These are phyloP conservation scores for Spathaspora passalidarum DNA, from an alignment of 805 yeast genomes.

Conservation along the genomic window DNA sequence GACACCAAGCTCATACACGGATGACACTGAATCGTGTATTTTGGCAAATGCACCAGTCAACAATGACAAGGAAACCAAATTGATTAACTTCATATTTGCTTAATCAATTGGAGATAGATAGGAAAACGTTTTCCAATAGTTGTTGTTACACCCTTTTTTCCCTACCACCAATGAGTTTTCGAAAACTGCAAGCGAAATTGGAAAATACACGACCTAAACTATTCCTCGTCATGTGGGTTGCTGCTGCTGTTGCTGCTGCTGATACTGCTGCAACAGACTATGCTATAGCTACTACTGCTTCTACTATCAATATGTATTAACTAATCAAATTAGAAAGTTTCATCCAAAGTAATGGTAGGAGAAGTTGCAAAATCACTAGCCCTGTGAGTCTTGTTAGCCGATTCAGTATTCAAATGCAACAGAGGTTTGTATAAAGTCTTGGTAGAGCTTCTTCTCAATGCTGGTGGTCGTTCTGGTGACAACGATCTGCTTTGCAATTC, in stretches of 20 bases:
- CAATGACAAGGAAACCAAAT: slow-evolving; percentile 6
- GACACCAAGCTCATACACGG: slow-evolving; percentile 1
- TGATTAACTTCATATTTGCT: slow-evolving; percentile 4
- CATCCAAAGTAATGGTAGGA: slow-evolving; percentile 42
- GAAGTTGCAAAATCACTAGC: slow-evolving; percentile 5
- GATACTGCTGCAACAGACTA: no score
- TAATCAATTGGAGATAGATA: not conserved
- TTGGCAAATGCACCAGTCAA: not conserved
- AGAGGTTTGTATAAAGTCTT: slow-evolving; percentile 37
- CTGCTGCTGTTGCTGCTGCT: no score
- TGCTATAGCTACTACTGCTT: no score
- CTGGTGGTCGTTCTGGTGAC: slow-evolving; percentile 5
- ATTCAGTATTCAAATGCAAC: slow-evolving; percentile 20
- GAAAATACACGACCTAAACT: no score
- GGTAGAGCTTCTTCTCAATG: slow-evolving; percentile 27
- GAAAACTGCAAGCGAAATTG: no score
- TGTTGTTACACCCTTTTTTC: no score
- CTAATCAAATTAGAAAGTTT: slow-evolving; percentile 18
- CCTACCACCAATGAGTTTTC: no score
- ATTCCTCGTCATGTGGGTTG: no score
- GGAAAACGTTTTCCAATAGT: not conserved
- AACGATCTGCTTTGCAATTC: not conserved
- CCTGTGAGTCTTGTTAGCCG: not conserved
- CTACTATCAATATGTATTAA: no score
- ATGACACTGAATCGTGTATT: not conserved